Evolutionary conservation across 306 rosid genomes (phyloP).

Genomic region (Cyclanthera cordifolia): DNA sequence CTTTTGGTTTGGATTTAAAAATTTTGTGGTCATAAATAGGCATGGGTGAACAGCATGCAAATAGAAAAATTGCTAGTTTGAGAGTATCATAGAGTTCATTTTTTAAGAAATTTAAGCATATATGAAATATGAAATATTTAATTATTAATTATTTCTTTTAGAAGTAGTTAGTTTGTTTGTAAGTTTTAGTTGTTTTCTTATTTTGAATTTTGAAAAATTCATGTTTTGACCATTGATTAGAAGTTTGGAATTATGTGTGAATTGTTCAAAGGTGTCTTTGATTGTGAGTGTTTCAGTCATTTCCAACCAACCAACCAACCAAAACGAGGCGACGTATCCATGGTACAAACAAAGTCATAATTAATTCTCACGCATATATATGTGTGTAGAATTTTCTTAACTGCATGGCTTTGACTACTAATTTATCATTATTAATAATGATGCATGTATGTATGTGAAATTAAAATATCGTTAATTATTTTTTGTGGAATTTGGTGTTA

Average conservation of each 20-base stretch:
- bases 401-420: neutral
- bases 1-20: too few relatives aligned
- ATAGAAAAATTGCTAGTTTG: too few relatives aligned
- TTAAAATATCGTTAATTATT: neutral
- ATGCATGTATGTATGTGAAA: neutral
- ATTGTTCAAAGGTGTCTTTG: slow-evolving; percentile 4
- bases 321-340: neutral
- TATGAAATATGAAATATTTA: too few relatives aligned
- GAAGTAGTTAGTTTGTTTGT: too few relatives aligned
- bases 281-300: neutral
- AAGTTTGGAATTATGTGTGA: neutral
- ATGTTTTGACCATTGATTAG: neutral
- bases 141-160: too few relatives aligned
- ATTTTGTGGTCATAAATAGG: too few relatives aligned
- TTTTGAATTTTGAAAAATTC: neutral
- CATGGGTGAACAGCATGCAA: too few relatives aligned
- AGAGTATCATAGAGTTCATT: too few relatives aligned
- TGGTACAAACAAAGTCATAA: neutral
- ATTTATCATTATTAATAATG: neutral
- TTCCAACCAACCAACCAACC: slow-evolving; percentile 1
- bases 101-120: neutral
- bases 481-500: slow-evolving; percentile 7
- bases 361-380: neutral
- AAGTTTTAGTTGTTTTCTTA: neutral
- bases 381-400: neutral